Percentiles rank a stretch among this genome's conserved stretches.
These are phyloP conservation scores for Eucalyptus regnans DNA, from an alignment of 345 rosid genomes.

Conservation along the genomic window DNA sequence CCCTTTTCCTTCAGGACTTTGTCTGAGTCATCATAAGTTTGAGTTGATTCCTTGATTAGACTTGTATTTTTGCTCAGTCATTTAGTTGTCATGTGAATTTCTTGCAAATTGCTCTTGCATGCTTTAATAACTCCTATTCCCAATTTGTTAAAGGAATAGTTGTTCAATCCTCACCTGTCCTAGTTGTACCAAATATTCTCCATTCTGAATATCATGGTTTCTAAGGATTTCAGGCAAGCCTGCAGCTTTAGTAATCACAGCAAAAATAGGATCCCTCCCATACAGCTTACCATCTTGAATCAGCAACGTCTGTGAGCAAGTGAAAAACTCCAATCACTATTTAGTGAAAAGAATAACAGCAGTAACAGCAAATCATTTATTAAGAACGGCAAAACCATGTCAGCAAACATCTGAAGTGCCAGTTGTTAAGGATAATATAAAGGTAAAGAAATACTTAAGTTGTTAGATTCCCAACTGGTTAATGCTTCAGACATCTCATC, in stretches of 20 bases:
- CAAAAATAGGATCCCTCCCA: conserved; percentile 70
- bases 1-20: background rate
- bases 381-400: background rate
- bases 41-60: background rate
- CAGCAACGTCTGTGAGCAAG: conserved; percentile 56
- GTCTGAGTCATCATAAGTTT: background rate
- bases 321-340: background rate
- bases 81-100: background rate
- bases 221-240: conserved; percentile 56
- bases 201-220: conserved; percentile 56
- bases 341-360: background rate
- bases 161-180: conserved; percentile 42
- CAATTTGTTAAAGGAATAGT: background rate
- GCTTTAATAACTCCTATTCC: background rate
- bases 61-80: background rate
- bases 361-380: background rate
- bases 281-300: conserved; percentile 96
- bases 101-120: background rate
- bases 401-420: background rate
- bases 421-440: background rate
- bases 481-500: background rate
- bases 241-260: conserved; percentile 59
- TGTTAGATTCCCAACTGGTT: background rate
- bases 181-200: conserved; percentile 62
- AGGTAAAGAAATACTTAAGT: background rate